phyloP scores from a whole-genome alignment of 164 flowering plant genomes.

The Annona cherimola region DNA sequence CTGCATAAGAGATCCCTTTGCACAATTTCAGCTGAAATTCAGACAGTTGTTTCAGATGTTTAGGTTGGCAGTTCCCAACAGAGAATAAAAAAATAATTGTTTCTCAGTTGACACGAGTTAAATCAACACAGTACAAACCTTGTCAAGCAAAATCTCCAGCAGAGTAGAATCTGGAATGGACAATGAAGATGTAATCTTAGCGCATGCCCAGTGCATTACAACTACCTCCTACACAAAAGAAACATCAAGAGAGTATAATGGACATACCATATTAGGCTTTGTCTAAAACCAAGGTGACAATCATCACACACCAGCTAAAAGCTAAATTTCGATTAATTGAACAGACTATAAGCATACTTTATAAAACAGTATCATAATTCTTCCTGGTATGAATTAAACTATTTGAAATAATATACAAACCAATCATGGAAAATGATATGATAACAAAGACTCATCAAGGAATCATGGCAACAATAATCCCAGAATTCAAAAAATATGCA shows the following conservation, averaged over 20 bases:
- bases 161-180: conserved; percentile 76
- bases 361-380: no score
- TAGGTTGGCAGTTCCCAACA: neutral
- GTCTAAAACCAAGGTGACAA: neutral
- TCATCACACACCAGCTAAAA: neutral
- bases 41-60: conserved; percentile 13
- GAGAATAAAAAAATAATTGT: neutral
- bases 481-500: no score
- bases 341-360: no score
- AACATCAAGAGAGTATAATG: neutral
- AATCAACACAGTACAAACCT: conserved; percentile 41
- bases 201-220: conserved; percentile 97
- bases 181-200: conserved; percentile 76
- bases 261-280: neutral
- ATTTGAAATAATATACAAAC: no score
- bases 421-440: no score
- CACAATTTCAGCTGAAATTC: conserved; percentile 72
- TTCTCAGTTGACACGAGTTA: neutral
- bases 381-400: no score
- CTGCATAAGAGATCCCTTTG: conserved; percentile 95
- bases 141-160: conserved; percentile 81
- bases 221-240: conserved; percentile 74
- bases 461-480: no score
- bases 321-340: neutral
- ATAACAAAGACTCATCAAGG: no score